A percentile compares a stretch with the other conserved stretches of the same genome.
phyloP scores from a whole-genome alignment of 2,329 filamentous ascomycete genomes.

The Metarhizium album region DNA sequence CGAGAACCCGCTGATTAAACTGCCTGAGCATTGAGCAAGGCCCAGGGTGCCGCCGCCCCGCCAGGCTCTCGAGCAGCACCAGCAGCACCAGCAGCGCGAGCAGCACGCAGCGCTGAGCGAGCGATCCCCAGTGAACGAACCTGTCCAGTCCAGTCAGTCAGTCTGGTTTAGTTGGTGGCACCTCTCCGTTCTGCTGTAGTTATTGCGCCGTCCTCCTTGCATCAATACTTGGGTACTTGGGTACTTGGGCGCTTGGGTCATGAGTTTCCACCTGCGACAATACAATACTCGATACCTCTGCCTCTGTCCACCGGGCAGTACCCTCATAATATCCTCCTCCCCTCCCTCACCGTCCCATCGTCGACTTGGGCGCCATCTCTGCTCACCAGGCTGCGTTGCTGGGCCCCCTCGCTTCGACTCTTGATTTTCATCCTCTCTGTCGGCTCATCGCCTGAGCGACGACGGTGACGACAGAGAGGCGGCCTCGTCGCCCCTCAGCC shows the following conservation, averaged over 20 bases:
- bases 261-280: background rate
- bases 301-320: background rate
- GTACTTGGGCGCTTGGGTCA: background rate
- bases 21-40: background rate
- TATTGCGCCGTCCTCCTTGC: too few species aligned
- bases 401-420: constrained; percentile 11
- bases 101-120: too few species aligned
- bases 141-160: too few species aligned
- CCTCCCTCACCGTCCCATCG: background rate
- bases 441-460: constrained; percentile 21
- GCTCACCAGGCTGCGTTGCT: constrained; percentile 7
- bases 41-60: too few species aligned
- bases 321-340: background rate
- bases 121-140: too few species aligned
- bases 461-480: constrained; percentile 24
- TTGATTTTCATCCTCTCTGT: constrained; percentile 19
- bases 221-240: background rate
- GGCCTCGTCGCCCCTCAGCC: constrained; percentile 15
- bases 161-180: too few species aligned
- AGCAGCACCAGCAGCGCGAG: too few species aligned
- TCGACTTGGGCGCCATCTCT: constrained; percentile 2
- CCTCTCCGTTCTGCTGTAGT: too few species aligned
- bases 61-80: too few species aligned
- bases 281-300: background rate
- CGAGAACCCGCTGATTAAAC: background rate